Evolutionary conservation across 1,139 yeast species (phyloP), one percentile per base, ranked within the genome.

Genomic region (Taphrina confusa): DNA sequence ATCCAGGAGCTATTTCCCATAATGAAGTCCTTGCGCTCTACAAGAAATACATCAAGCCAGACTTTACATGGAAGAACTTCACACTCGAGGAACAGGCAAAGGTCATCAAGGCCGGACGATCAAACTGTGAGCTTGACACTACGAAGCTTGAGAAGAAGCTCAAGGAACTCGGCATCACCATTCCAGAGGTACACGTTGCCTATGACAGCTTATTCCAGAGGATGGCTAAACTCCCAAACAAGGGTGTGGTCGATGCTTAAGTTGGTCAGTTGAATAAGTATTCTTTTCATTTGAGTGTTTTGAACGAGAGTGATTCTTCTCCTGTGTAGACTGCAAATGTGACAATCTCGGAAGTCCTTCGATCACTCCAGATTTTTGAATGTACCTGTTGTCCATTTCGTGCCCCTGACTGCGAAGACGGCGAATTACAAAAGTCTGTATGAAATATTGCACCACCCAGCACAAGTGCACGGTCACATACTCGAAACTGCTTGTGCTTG

Each of bases 141-240:
- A 44, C 59, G 5, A 54, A 68, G 2, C 66, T 84, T 31, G 90
- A 85, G 67, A 72, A 67, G 46, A 66, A 70, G 55, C 65, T 73
- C 20, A 69, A 68, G 45, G 73, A 72, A 47, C 68, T 70, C 16
- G 40, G 40, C 27, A 33, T 33, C 36, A 49, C 27, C 14, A 34
- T 54, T 11, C 59, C 59, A 23, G 59, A 54, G 45, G 59, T 54
- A 11, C 59, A 54, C 20, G 40, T 28, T 23, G 59, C 59, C 9
- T 54, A 54, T 18, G 59, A 54, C 36, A 25, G 45, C 34, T 25
- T 44, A 16, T 54, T 54, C 52, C 42, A 45, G 37, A 36, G 59
- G 8, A 54, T 54, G 59, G 57, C 57, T n/a, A 37, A 37, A n/a
- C 25, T 37, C 25, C 42, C 42, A 5, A 37, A 37, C 42, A 37